These are phyloP conservation scores for Trichoderma afroharzianum DNA, from an alignment of 2,329 filamentous ascomycete species.

Conservation along the genomic window DNA sequence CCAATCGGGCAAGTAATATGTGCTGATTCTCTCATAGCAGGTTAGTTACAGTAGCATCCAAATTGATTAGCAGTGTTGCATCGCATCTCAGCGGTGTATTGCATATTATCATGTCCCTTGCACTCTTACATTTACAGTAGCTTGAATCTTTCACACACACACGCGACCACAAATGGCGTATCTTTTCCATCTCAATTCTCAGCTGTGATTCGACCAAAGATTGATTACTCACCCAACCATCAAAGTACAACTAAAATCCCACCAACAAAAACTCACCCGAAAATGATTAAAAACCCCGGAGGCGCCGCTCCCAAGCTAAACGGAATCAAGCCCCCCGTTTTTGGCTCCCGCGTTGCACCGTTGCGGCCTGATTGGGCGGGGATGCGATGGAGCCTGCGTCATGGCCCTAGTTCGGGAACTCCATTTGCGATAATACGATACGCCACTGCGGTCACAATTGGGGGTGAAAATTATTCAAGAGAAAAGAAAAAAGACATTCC, in stretches of 20 bases:
- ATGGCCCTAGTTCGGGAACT: background rate
- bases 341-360: background rate
- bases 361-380: conserved; percentile 5
- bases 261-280: background rate
- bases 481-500: background rate
- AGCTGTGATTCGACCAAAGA: background rate
- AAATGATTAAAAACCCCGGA: background rate
- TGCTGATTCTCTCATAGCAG: background rate
- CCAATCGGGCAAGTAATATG: background rate
- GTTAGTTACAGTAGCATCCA: background rate
- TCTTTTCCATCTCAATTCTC: background rate
- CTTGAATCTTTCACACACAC: no score
- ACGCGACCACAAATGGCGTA: no score
- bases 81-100: background rate
- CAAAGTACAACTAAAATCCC: background rate
- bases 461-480: background rate
- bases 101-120: background rate
- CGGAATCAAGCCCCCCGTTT: background rate
- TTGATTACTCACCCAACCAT: background rate
- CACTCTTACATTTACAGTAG: no score
- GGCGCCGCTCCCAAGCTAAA: background rate
- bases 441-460: background rate
- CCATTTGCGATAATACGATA: background rate
- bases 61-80: background rate
- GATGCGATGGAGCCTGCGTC: background rate